These are phyloP conservation scores for Dryas drummondii DNA, from an alignment of 306 rosid species.

Conservation along the genomic window DNA sequence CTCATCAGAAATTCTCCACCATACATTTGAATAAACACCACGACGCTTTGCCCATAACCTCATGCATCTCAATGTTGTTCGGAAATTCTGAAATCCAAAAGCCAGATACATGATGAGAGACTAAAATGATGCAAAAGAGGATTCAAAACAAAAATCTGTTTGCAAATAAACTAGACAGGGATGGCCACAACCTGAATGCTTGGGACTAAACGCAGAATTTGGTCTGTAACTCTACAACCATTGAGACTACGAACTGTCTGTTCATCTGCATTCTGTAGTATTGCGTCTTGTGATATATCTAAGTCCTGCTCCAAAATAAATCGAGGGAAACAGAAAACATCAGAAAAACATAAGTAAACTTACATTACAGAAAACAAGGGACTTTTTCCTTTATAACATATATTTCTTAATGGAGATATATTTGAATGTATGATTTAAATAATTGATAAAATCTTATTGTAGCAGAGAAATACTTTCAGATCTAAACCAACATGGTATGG, in stretches of 20 bases:
- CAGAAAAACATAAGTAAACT: not conserved
- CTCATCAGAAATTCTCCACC: conserved; percentile 13
- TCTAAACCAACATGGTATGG: not conserved
- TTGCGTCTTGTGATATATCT: conserved; percentile 84
- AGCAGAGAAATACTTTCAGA: not conserved
- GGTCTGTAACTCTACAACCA: conserved; percentile 96
- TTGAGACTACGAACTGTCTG: conserved; percentile 97
- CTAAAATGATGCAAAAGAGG: conserved; percentile 10
- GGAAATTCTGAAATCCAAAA: conserved; percentile 67
- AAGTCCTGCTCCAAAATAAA: conserved; percentile 61
- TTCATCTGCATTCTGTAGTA: conserved; percentile 86
- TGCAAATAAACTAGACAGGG: not conserved
- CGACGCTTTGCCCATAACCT: conserved; percentile 94
- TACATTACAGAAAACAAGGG: not conserved
- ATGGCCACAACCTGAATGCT: conserved; percentile 73
- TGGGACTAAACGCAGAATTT: conserved; percentile 88
- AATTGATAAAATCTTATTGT: not conserved
- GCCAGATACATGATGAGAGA: conserved; percentile 32
- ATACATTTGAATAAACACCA: conserved; percentile 96
- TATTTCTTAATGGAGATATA: not conserved
- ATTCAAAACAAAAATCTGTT: conserved; percentile 5
- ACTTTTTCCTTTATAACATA: not conserved
- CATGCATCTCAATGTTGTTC: conserved; percentile 94
- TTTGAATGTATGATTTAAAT: not conserved
- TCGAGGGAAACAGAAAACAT: conserved; percentile 1